Base-by-base conservation (phyloP, 192 early-diverging fungal species). In the Podochytrium sp. region DNA sequence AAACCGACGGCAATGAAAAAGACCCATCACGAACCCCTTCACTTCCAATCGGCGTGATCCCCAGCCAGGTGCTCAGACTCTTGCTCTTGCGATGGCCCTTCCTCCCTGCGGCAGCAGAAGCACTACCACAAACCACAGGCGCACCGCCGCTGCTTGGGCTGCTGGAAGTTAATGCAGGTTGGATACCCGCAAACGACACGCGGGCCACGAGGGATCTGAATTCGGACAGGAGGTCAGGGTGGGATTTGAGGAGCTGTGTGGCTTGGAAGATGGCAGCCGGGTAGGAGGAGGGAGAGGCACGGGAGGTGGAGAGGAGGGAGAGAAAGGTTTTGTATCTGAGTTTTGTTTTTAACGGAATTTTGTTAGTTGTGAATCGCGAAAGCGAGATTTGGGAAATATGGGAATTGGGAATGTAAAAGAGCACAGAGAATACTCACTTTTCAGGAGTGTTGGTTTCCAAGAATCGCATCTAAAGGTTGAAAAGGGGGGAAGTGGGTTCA, bases 171-270 rank as follows among this genome's bases (percentile, higher is more conserved):
- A 30, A n/a, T 34, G 51, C 23, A 20, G 52, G 52, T 23, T 27
- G 30, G 50, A 69, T 14, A 4, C 66, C 66, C 1, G 51, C 66
- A 69, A 69, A 69, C 12, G 50, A 55, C 12, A 56, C 51, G 27
- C 66, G n/a, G 5, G 66, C 66, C 33, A 69, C 18, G 47, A 69
- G 35, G 14, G 18, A 18, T 35, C 55, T 69, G 51, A 69, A 69
- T 29, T 69, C 66, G 14, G 47, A 20, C 2, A 69, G 51, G 12
- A 69, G 37, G 2, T 53, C 51, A 1, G 66, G 66, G 6, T 33
- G 34, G 18, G 30, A 29, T 6, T 35, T n/a, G 2, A 69, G 51
- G 7, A 69, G 53, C 37, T 69, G 66, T 1, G 66, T 69, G 16
- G 66, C 66, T 55, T 69, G 66, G 34, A 38, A 69, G 37, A 69